Base-by-base conservation (phyloP, 2,329 filamentous ascomycete species). In the Colletotrichum brevisporum region DNA sequence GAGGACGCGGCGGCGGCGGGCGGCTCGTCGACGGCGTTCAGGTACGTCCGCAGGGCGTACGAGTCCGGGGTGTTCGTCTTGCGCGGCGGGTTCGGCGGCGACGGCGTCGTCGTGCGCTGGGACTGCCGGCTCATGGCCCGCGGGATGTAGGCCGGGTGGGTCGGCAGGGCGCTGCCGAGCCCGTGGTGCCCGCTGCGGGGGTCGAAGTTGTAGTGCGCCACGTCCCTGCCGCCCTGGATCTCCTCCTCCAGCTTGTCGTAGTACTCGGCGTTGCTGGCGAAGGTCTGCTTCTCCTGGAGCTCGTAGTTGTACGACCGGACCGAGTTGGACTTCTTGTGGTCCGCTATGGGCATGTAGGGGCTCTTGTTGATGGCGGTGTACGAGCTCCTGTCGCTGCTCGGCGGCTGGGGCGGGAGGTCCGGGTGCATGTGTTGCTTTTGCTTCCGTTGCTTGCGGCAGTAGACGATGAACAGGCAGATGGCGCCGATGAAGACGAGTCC, bases 81-180 rank as follows among this genome's bases (percentile, higher is more conserved):
- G 12, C 65, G 73, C 5, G 4, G 72, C 67, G 2, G 69, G 67
- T n/a, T n/a, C n/a, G n/a, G n/a, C n/a, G n/a, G n/a, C n/a, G n/a
- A n/a, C n/a, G n/a, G n/a, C n/a, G n/a, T n/a, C n/a, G n/a, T n/a
- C n/a, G n/a, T n/a, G n/a, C n/a, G n/a, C n/a, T n/a, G n/a, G 1
- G 70, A 63, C 39, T 73, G 73, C 8, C 79, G 75, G 67, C 76
- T 80, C 63, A 79, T 67, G 8, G 78, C 75, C 5, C 76, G 77
- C 1, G 83, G 82, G 21, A 85, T 79, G 57, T 87, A 88, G 0
- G 85, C 85, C 0, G 81, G 83, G 67, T 88, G 86, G 0, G 83
- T 78, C 0, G 85, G 85, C 50, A 87, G 76, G 0, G 79, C 78
- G 52, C 72, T 79, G 15, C 58, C 62, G 4, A 74, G 74, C 2